Conservation (phyloP, 345 rosid species). For the Aethionema arabicum region DNA sequence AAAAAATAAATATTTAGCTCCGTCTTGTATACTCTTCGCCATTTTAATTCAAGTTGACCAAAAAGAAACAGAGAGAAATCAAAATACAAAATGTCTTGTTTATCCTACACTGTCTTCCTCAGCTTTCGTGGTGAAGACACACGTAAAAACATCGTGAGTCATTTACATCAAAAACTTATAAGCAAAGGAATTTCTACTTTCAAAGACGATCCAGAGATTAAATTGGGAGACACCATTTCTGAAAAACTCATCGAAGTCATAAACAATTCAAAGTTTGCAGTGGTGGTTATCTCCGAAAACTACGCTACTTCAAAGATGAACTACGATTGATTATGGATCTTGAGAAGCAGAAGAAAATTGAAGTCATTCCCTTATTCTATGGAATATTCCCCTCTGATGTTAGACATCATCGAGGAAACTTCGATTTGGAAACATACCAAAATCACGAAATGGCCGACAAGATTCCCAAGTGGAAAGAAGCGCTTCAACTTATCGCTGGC, state of each 20-base stretch:
- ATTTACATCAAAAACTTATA: constrained; percentile 4
- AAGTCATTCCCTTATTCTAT: constrained; percentile 10
- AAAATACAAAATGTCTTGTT: too few relatives aligned
- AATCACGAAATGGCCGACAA: not conserved
- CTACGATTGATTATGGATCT: constrained; percentile 21
- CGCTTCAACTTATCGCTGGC: not conserved
- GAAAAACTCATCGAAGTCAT: not conserved
- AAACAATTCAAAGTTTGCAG: not conserved
- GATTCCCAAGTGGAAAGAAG: not conserved
- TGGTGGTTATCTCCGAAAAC: constrained; percentile 13
- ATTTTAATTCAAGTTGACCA: too few relatives aligned
- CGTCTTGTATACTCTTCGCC: too few relatives aligned
- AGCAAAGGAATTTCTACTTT: not conserved
- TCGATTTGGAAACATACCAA: not conserved
- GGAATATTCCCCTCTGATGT: constrained; percentile 1
- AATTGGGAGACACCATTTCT: not conserved
- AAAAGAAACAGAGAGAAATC: too few relatives aligned
- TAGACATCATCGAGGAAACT: not conserved
- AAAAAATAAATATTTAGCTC: too few relatives aligned
- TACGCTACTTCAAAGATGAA: constrained; percentile 11
- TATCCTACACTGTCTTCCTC: constrained; percentile 27
- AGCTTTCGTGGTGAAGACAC: constrained; percentile 28
- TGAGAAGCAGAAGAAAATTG: not conserved
- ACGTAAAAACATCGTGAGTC: constrained; percentile 17
- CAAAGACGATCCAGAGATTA: constrained; percentile 7